These are phyloP conservation scores for Phylloporus sp. DNA, from an alignment of 768 basidiomycete species.

Conservation along the genomic window DNA sequence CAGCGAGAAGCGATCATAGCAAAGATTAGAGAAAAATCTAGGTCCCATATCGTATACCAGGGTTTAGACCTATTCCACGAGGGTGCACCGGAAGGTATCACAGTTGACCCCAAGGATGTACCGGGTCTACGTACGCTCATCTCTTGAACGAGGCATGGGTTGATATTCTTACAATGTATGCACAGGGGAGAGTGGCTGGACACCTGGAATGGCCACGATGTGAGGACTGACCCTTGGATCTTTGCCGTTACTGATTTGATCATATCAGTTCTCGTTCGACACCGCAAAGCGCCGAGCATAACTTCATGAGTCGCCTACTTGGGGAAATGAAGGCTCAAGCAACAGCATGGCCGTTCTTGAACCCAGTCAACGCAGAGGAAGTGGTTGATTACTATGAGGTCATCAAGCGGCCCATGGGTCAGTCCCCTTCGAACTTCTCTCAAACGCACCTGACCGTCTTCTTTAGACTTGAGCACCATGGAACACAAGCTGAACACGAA, in stretches of 20 bases:
- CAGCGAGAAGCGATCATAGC: slow-evolving; percentile 88
- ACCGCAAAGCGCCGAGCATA: slow-evolving; percentile 54
- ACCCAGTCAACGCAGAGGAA: slow-evolving; percentile 74
- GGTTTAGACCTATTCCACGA: slow-evolving; percentile 76
- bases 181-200: slow-evolving; percentile 93
- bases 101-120: slow-evolving; percentile 71
- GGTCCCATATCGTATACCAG: slow-evolving; percentile 78
- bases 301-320: slow-evolving; percentile 72
- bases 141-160: not conserved
- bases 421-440: slow-evolving; percentile 20
- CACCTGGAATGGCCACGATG: slow-evolving; percentile 72
- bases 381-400: slow-evolving; percentile 90
- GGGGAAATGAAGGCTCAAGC: slow-evolving; percentile 75
- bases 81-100: slow-evolving; percentile 46
- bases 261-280: slow-evolving; percentile 34
- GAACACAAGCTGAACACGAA: slow-evolving; percentile 86
- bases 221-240: slow-evolving; percentile 34
- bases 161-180: slow-evolving; percentile 7
- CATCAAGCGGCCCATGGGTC: slow-evolving; percentile 91
- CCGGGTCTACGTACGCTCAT: slow-evolving; percentile 74
- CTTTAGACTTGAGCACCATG: slow-evolving; percentile 80
- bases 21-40: slow-evolving; percentile 84
- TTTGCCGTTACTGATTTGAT: slow-evolving; percentile 1
- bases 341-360: slow-evolving; percentile 82
- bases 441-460: not conserved